Conservation (phyloP, 2,329 filamentous ascomycete genomes). For the Capronia epimyces region DNA sequence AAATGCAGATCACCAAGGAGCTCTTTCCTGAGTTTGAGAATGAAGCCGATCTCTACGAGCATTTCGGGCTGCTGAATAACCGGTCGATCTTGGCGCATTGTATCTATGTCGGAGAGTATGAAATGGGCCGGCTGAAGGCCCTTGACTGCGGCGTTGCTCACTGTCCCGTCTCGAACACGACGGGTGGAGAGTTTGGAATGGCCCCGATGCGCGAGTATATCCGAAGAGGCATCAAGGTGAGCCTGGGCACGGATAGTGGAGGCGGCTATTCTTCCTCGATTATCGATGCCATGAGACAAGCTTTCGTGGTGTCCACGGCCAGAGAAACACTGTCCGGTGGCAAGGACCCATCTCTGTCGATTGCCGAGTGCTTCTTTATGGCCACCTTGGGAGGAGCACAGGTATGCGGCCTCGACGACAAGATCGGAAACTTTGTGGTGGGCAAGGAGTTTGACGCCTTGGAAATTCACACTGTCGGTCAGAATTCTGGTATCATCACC, state of each 20-base stretch:
- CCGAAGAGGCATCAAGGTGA: constrained; percentile 52
- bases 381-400: constrained; percentile 34
- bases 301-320: constrained; percentile 42
- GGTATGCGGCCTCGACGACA: constrained; percentile 31
- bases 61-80: constrained; percentile 48
- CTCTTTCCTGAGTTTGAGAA: constrained; percentile 51
- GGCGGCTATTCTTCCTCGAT: constrained; percentile 56
- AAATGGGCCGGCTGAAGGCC: constrained; percentile 43
- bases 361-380: constrained; percentile 45
- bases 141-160: constrained; percentile 53
- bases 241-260: constrained; percentile 56
- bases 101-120: constrained; percentile 51
- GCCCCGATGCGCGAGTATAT: constrained; percentile 54
- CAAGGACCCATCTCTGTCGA: constrained; percentile 11
- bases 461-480: constrained; percentile 40
- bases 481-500: constrained; percentile 45
- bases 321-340: constrained; percentile 27
- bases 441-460: constrained; percentile 61
- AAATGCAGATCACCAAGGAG: constrained; percentile 47
- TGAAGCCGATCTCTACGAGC: constrained; percentile 56
- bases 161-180: constrained; percentile 58
- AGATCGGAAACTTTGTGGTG: constrained; percentile 52
- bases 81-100: constrained; percentile 59
- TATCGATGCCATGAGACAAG: constrained; percentile 53
- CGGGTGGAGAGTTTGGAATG: constrained; percentile 55